Evolutionary conservation across 2,329 filamentous ascomycete genomes (phyloP), one percentile per base, ranked within the genome.

Genomic region (Penicillium thymicola): DNA sequence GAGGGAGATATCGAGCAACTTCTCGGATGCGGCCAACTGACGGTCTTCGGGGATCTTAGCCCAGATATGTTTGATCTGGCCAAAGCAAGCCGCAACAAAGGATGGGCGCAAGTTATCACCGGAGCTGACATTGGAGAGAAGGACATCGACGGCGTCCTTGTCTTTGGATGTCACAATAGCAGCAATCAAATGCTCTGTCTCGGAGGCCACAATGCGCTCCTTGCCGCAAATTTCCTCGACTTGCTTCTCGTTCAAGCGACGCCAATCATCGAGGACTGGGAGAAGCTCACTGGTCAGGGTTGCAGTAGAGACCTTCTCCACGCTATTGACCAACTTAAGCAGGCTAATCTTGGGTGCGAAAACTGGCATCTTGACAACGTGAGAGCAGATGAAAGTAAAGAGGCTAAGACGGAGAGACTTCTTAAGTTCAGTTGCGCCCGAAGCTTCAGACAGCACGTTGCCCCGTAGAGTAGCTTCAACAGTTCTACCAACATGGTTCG

Each of bases 231-330:
- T 74, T 7, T 77, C 72, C 8, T 75, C 66, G 0, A 83, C 82
- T 27, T 87, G 79, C 2, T 76, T 72, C 10, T 79, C 76, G 11
- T 76, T 74, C 23, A 89, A 70, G 9, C 76, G 72, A 27, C 85
- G 79, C 90, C 91, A 96, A 68, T 81, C 80, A 55, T 84, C 80
- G 32, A 96, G 78, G 4, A 88, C 74, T 1, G 92, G 90, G n/a
- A 93, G 76, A n/a, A 97, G 76, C 23, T 89, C 79, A 62, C 89
- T 86, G 2, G 86, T 89, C 55, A 91, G 87, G 11, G 87, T 85
- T 27, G 82, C 85, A n/a, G 85, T 86, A 4, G 90, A 86, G 49
- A 85, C 82, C 67, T 91, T 91, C 49, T 79, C 79, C n/a, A 92
- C 79, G 52, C 85, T 82, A 65, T 89, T 89, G 32, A 96, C 78